Percentiles rank a stretch among this genome's conserved stretches.
These are phyloP conservation scores for Tricholoma bakamatsutake DNA, from an alignment of 768 basidiomycete genomes.

Conservation along the genomic window DNA sequence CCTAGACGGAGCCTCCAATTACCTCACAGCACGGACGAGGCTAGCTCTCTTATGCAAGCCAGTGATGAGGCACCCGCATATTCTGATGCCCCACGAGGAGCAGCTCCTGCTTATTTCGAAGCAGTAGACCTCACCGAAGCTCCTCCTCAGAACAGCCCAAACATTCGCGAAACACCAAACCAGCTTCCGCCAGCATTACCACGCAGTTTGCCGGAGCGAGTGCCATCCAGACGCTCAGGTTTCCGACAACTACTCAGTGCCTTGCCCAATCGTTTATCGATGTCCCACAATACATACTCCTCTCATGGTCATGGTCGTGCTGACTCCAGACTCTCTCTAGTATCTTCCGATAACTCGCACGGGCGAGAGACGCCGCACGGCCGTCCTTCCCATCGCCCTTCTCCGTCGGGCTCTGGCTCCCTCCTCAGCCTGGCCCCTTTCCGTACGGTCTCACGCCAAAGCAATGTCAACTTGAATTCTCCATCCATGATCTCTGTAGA, in stretches of 20 bases:
- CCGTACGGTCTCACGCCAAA: constrained; percentile 44
- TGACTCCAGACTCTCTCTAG: constrained; percentile 25
- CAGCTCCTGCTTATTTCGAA: constrained; percentile 67
- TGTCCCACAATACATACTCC: constrained; percentile 13
- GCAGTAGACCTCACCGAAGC: constrained; percentile 25
- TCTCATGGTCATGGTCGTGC: constrained; percentile 26
- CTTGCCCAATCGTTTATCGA: constrained; percentile 30
- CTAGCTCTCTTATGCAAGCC: constrained; percentile 21
- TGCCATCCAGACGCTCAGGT: constrained; percentile 34
- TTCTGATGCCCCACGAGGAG: constrained; percentile 35
- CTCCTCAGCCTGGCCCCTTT: constrained; percentile 38
- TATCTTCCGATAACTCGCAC: constrained; percentile 17
- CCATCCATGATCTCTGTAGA: constrained; percentile 67
- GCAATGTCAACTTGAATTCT: constrained; percentile 45
- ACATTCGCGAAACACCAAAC: constrained; percentile 6
- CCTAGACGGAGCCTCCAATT: constrained; percentile 26
- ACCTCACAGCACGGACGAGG: constrained; percentile 23
- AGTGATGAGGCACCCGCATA: constrained; percentile 17
- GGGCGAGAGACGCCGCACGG: constrained; percentile 20
- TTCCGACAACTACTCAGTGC: constrained; percentile 38
- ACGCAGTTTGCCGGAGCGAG: constrained; percentile 12
- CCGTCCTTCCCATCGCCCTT: constrained; percentile 24
- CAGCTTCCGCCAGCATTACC: constrained; percentile 11
- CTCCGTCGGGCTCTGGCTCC: constrained; percentile 27
- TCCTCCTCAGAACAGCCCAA: background rate